Evolutionary conservation across 371 early-diverging fungal species (phyloP).

Genomic region (Apophysomyces variabilis): DNA sequence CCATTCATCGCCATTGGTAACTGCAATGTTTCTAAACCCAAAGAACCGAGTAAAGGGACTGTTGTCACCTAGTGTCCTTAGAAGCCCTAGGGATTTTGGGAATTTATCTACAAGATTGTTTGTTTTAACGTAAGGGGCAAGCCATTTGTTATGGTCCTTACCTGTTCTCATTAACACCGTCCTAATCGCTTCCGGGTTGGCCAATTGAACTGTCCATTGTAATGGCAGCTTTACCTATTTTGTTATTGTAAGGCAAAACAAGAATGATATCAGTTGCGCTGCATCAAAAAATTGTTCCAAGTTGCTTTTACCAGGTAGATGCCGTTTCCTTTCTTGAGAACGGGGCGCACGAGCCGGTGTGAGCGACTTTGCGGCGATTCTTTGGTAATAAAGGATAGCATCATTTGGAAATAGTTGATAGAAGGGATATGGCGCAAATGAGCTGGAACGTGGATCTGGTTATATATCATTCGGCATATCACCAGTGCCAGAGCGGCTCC

Average conservation of each 20-base stretch:
- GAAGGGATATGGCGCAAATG: conserved; percentile 18
- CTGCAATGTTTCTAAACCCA: conserved; percentile 33
- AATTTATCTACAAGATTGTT: conserved; percentile 11
- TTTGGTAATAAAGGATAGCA: neutral
- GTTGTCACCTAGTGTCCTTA: conserved; percentile 10
- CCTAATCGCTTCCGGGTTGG: conserved; percentile 34
- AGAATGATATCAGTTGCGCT: neutral
- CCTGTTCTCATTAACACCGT: conserved; percentile 38
- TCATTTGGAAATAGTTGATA: conserved; percentile 5
- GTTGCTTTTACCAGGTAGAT: conserved; percentile 12
- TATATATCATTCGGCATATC: neutral
- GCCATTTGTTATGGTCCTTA: conserved; percentile 4
- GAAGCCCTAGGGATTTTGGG: conserved; percentile 18
- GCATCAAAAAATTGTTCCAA: neutral
- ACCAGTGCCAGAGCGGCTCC: neutral
- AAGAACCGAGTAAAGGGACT: conserved; percentile 26
- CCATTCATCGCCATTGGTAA: conserved; percentile 43
- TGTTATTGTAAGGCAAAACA: neutral
- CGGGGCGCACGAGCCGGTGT: conserved; percentile 14
- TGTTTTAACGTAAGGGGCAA: neutral
- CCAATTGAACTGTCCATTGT: conserved; percentile 35
- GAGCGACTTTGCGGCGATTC: conserved; percentile 13
- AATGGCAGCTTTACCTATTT: conserved; percentile 28
- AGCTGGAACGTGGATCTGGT: conserved; percentile 11
- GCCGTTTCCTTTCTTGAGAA: conserved; percentile 15